Conservation (phyloP, 192 early-diverging fungal species). For the Linnemannia schmuckeri region DNA sequence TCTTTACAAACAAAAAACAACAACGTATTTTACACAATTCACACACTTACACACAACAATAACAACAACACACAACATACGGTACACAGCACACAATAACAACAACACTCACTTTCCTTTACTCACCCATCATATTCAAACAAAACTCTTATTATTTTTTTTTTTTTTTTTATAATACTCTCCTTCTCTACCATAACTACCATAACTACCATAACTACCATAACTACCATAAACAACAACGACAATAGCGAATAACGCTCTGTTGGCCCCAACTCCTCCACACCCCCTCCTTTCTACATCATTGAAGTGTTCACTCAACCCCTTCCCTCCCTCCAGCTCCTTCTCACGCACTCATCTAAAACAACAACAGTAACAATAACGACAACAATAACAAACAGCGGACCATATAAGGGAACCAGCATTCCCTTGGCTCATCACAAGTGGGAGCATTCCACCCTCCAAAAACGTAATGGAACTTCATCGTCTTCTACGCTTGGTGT, state of each 20-base stretch:
- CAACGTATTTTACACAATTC: neutral
- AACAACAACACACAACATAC: neutral
- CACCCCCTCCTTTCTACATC: neutral
- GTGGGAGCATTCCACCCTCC: neutral
- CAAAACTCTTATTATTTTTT: slow-evolving; percentile 5
- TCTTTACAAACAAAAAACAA: neutral
- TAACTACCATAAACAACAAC: neutral
- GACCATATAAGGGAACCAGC: too few relatives aligned
- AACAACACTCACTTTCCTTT: neutral
- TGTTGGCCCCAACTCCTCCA: neutral
- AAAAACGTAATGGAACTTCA: slow-evolving; percentile 3
- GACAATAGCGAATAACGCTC: neutral
- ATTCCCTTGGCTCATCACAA: neutral
- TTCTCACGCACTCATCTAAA: neutral
- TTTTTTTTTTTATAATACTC: neutral
- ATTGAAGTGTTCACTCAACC: neutral
- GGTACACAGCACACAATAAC: neutral
- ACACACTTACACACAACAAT: neutral
- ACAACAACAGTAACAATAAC: neutral
- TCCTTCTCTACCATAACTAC: neutral
- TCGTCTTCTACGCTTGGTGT: neutral
- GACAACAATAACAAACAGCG: neutral
- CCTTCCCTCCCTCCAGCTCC: neutral
- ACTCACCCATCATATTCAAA: neutral
- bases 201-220: neutral